These are phyloP conservation scores for Pythium sukuiense DNA, from an alignment of 352 stramenopile genomes.

Conservation along the genomic window DNA sequence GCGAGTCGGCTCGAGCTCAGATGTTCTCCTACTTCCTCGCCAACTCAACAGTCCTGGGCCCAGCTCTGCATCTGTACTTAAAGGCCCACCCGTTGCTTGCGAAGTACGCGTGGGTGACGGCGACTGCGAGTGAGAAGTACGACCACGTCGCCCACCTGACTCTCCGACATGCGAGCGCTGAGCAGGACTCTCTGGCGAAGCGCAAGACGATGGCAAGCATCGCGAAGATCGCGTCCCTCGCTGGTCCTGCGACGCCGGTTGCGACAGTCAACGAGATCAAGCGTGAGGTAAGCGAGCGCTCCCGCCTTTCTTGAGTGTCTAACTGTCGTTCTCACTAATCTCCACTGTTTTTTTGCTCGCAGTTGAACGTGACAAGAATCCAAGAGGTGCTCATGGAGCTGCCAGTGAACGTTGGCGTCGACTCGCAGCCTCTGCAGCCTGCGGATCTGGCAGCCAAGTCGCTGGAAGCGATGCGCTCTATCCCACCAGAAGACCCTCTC, in stretches of 20 bases:
- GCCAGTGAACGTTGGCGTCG: slow-evolving; percentile 41
- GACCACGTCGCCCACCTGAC: slow-evolving; percentile 54
- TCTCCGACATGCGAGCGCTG: slow-evolving; percentile 51
- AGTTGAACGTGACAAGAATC: slow-evolving; percentile 57
- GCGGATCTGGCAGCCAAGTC: slow-evolving; percentile 51
- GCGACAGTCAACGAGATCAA: slow-evolving; percentile 50
- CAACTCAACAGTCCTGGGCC: slow-evolving; percentile 60
- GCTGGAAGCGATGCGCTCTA: slow-evolving; percentile 45
- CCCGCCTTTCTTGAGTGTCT: background rate
- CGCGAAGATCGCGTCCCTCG: slow-evolving; percentile 75
- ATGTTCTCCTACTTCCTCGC: slow-evolving; percentile 70
- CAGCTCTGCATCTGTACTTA: slow-evolving; percentile 64
- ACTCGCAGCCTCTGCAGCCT: slow-evolving; percentile 37
- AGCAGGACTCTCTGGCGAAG: slow-evolving; percentile 52
- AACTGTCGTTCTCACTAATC: too few species aligned
- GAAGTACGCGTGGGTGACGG: slow-evolving; percentile 67
- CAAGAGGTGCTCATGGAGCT: slow-evolving; percentile 67
- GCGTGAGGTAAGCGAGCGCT: slow-evolving; percentile 45
- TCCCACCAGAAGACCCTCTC: slow-evolving; percentile 50
- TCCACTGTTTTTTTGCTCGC: background rate
- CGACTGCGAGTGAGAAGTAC: slow-evolving; percentile 64
- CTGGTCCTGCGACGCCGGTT: slow-evolving; percentile 39
- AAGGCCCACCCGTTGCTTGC: slow-evolving; percentile 52
- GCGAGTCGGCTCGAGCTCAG: slow-evolving; percentile 23
- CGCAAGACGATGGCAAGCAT: slow-evolving; percentile 82